Base-by-base conservation (phyloP, 2,329 filamentous ascomycete genomes). In the Scortechinia acanthostroma region DNA sequence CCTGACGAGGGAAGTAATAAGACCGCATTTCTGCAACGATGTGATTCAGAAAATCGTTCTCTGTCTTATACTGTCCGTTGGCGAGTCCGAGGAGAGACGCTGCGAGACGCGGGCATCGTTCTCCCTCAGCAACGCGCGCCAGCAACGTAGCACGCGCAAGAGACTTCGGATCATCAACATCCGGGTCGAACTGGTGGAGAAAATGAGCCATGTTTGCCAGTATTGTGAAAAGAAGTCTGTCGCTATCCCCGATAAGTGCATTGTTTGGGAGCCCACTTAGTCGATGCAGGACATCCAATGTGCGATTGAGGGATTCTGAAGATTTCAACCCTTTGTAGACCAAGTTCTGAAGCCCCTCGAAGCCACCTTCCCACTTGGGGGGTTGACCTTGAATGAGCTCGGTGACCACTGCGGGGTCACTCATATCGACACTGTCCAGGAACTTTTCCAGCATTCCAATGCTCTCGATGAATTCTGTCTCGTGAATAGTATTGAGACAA, bases 401-500 rank as follows among this genome's bases (percentile, higher is more conserved):
- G 19, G 77, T 72, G 30, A 91, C 74, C 3, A 94, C 79, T 25
- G 68, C 74, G 0, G 81, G 73, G 49, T 86, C 80, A 42, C 77
- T 75, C 40, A 98, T 75, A 59, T 98, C 87, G 19, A 97, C 70
- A 59, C 93, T 95, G 52, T 81, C 77, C 19, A 98, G 66, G 25
- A 95, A 81, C 55, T 87, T 86, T 47, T 95, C 87, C 6, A 98
- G 74, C 87, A 98, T 96, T 44, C 87, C 84, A 13, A 96, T 71
- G 19, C 88, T 90, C 59, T 96, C 93, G 49, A 93, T 77, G 50
- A 95, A 98, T 57, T 98, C 93, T 19, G 85, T 79, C 63, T 98
- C 94, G 51, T 97, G 95, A 56, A 97, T 95, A 0, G 93, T 97
- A 57, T 97, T 91, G 17, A 98, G 69, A 59, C 93, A 98, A 10